Base-by-base conservation (phyloP, 768 basidiomycete species). In the Amanita pallidorosea region DNA sequence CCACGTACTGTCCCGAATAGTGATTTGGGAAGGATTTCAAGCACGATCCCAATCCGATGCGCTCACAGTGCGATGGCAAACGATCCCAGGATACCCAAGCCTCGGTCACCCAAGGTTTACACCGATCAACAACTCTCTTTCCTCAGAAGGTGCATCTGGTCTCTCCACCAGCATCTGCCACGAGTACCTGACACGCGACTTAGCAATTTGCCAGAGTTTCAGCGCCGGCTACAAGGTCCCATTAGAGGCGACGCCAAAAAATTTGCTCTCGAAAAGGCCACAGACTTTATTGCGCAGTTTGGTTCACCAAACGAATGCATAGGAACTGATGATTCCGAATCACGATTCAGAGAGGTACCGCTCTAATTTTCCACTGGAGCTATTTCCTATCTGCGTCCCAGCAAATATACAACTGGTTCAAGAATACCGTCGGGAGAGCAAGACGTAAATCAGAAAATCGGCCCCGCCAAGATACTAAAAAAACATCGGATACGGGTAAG, bases 391-490 rank as follows among this genome's bases (percentile, higher is more conserved):
- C 40, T 40, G 33, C 27, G 34, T 33, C 35, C 46, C 65, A 81
- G 80, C 79, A 81, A 75, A 79, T 83, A 52, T 83, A 83, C 67
- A 82, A 81, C 57, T 83, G 81, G 81, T 83, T 80, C 66, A 83
- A 83, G 66, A 83, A 83, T 61, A 81, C 81, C 15, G 75, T 80
- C 49, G 81, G 80, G 5, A 70, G 81, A 29, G 77, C 74, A 6
- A 68, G 79, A 49, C 68, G 79, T 43, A 80, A 80, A 60, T 65
- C 74, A 41, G 79, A 80, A 54, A 78, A 79, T 5, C 67, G 74
- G 23, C 72, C 76, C 1, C 68, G 77, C 40, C 70, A 77, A 35
- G 68, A 71, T 41, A n/a, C n/a, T n/a, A 80, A 76, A 61, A 76
- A 73, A 55, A 60, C 67, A 7, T 64, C 73, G 33, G 77, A 80